Conservation (phyloP, 1,284 basidiomycete species). For the Melampsora americana region DNA sequence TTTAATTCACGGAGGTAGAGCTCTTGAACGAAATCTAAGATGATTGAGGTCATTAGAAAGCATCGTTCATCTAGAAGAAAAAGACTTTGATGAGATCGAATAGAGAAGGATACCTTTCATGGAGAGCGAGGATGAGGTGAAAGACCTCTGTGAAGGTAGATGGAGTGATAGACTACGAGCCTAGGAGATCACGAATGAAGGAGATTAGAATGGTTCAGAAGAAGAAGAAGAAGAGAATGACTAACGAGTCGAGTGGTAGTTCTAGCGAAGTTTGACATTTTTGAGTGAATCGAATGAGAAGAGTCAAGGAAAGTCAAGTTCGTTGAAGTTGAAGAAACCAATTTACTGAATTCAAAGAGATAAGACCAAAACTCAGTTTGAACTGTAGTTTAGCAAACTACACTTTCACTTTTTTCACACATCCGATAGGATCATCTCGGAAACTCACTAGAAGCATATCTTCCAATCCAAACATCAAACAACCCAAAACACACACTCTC, state of each 20-base stretch:
- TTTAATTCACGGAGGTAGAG: slow-evolving; percentile 86
- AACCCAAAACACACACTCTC: no score
- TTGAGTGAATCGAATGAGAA: not conserved
- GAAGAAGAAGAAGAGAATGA: not conserved
- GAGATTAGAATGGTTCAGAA: no score
- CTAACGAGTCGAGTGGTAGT: not conserved
- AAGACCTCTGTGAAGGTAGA: slow-evolving; percentile 16
- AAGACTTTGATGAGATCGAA: not conserved
- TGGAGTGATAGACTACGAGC: not conserved
- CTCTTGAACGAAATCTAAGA: slow-evolving; percentile 82
- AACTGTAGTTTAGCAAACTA: no score
- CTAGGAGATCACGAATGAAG: not conserved
- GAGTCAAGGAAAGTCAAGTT: not conserved
- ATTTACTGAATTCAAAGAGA: no score
- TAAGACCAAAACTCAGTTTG: no score
- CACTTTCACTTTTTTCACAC: not conserved
- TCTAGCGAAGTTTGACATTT: not conserved
- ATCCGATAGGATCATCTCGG: not conserved
- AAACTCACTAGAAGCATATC: not conserved
- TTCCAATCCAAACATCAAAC: no score
- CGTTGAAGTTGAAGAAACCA: no score
- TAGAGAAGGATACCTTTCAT: slow-evolving; percentile 16
- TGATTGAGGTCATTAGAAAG: not conserved
- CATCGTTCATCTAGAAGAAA: not conserved
- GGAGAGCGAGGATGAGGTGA: slow-evolving; percentile 27